Evolutionary conservation across 306 rosid genomes (phyloP).

Genomic region (Sesbania bispinosa): DNA sequence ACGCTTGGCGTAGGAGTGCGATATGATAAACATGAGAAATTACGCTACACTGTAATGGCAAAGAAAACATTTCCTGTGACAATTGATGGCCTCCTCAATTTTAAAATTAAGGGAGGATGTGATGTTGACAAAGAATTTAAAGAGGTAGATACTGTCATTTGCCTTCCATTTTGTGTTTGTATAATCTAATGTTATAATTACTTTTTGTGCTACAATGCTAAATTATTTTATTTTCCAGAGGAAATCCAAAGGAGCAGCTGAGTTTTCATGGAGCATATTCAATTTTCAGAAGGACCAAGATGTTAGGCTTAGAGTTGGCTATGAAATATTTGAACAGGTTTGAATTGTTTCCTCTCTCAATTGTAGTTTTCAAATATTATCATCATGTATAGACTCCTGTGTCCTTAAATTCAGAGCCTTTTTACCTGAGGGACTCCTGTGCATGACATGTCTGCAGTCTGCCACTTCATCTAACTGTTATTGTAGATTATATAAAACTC

Average conservation of each 20-base stretch:
- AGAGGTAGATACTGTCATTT: slow-evolving; percentile 41
- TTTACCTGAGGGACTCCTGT: not conserved
- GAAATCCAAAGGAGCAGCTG: slow-evolving; percentile 72
- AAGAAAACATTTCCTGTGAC: slow-evolving; percentile 77
- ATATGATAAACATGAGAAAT: slow-evolving; percentile 53
- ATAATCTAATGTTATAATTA: not conserved
- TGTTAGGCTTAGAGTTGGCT: slow-evolving; percentile 78
- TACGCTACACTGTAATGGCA: slow-evolving; percentile 54
- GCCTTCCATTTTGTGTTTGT: not conserved
- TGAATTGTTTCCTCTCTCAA: not conserved
- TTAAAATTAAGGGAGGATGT: slow-evolving; percentile 69
- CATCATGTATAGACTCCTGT: not conserved
- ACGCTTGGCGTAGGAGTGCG: slow-evolving; percentile 69
- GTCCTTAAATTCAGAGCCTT: not conserved
- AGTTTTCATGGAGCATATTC: slow-evolving; percentile 64
- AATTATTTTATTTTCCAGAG: slow-evolving; percentile 32
- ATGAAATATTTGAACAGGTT: slow-evolving; percentile 68
- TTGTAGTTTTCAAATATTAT: not conserved
- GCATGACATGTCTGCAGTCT: not conserved
- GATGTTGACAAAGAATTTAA: slow-evolving; percentile 63
- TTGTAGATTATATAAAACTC: not conserved
- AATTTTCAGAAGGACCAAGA: slow-evolving; percentile 87
- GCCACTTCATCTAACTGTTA: not conserved
- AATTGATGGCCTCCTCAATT: slow-evolving; percentile 39
- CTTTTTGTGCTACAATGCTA: too few relatives aligned